Evolutionary conservation across 1,284 basidiomycete genomes (phyloP).

Genomic region (Erythrobasidium hasegawianum): DNA sequence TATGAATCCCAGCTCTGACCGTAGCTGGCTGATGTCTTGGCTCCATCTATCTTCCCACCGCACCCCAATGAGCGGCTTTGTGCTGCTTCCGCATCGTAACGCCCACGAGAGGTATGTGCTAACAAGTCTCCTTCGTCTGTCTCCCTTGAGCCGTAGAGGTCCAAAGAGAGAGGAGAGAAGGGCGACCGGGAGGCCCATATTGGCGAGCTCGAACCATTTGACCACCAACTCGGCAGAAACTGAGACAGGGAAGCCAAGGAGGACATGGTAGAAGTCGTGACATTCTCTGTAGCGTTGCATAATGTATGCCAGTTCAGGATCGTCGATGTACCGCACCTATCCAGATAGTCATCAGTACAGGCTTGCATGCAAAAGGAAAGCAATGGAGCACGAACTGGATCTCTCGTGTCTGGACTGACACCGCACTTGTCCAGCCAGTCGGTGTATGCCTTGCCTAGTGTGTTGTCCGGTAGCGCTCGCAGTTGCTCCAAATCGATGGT

Average conservation of each 20-base stretch:
- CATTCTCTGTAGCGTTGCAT: slow-evolving; percentile 98
- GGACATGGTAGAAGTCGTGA: slow-evolving; percentile 92
- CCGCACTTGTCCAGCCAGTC: slow-evolving; percentile 86
- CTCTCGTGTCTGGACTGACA: slow-evolving; percentile 92
- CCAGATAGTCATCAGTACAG: neutral
- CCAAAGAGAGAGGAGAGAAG: slow-evolving; percentile 74
- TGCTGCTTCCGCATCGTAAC: slow-evolving; percentile 65
- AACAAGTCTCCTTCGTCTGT: slow-evolving; percentile 59
- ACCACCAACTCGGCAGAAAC: slow-evolving; percentile 91
- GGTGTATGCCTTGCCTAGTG: slow-evolving; percentile 80
- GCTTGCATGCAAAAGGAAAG: neutral
- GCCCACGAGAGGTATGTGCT: slow-evolving; percentile 88
- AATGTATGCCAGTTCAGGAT: slow-evolving; percentile 89
- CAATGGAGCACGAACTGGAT: slow-evolving; percentile 64
- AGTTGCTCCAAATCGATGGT: slow-evolving; percentile 68
- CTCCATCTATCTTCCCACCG: slow-evolving; percentile 97
- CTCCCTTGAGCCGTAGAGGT: slow-evolving; percentile 54
- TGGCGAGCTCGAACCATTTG: slow-evolving; percentile 92
- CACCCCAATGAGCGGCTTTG: slow-evolving; percentile 73
- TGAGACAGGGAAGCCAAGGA: slow-evolving; percentile 80
- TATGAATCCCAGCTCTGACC: slow-evolving; percentile 70
- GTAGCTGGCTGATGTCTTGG: slow-evolving; percentile 72
- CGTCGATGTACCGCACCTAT: slow-evolving; percentile 88
- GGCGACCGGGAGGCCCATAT: slow-evolving; percentile 86
- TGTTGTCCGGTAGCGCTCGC: slow-evolving; percentile 69